Conservation (phyloP, 345 rosid species). For the Pistacia integerrima region DNA sequence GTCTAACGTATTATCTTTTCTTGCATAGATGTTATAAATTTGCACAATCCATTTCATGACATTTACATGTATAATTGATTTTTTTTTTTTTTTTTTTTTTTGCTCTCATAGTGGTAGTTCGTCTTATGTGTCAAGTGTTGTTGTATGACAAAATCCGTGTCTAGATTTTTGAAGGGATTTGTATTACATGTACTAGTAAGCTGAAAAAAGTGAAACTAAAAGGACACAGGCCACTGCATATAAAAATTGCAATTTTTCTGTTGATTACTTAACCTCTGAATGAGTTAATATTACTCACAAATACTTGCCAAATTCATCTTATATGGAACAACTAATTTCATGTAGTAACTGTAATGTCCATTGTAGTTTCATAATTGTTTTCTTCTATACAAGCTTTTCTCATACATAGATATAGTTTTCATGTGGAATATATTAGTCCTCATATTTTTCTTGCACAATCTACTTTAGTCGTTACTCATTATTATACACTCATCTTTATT, state of each 20-base stretch:
- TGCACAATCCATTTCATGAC: no score
- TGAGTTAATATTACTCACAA: neutral
- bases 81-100: no score
- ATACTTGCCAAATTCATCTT: neutral
- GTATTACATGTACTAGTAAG: no score
- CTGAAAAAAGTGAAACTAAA: no score
- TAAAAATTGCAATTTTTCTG: neutral
- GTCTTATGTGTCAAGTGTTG: no score
- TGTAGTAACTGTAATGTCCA: neutral
- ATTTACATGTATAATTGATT: no score
- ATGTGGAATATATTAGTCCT: slow-evolving; percentile 7
- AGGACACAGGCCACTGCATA: neutral
- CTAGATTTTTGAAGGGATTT: no score
- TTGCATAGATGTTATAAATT: no score
- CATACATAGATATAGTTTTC: neutral
- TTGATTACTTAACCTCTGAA: neutral
- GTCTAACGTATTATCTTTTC: no score
- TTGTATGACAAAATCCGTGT: no score
- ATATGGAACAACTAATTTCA: neutral
- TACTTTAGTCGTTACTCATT: slow-evolving; percentile 5
- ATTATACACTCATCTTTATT: neutral
- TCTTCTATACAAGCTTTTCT: slow-evolving; percentile 5
- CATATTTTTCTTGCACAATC: neutral
- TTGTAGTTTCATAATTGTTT: neutral
- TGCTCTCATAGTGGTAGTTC: no score